phyloP scores from a whole-genome alignment of 148 eudicot genomes.

The Diospyros kaki region DNA sequence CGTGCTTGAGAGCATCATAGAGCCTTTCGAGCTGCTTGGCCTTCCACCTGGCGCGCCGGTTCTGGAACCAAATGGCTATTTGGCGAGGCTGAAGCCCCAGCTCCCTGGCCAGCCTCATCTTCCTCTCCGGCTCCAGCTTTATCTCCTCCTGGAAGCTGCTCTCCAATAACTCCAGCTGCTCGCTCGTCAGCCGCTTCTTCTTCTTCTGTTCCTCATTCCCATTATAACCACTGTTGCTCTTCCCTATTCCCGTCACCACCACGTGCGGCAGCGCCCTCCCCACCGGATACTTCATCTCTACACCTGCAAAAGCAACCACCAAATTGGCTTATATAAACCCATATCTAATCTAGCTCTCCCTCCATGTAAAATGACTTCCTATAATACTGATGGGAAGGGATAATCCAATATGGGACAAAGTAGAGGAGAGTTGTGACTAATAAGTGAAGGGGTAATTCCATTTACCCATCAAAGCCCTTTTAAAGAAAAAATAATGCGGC shows the following conservation, averaged over 20 bases:
- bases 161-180: conserved; percentile 61
- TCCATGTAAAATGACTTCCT: no score
- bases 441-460: no score
- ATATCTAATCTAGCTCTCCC: no score
- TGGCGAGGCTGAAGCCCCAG: conserved; percentile 61
- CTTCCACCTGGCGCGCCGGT: conserved; percentile 75
- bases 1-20: conserved; percentile 60
- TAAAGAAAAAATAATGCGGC: no score
- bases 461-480: no score
- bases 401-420: no score
- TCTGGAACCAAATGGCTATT: conserved; percentile 76
- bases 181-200: conserved; percentile 51
- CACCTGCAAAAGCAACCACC: neutral
- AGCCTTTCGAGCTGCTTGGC: conserved; percentile 68
- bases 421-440: no score
- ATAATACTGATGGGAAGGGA: no score
- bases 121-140: conserved; percentile 68
- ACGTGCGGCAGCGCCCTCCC: neutral
- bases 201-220: conserved; percentile 18
- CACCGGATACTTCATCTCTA: conserved; percentile 14
- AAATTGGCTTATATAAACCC: no score
- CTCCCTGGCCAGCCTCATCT: conserved; percentile 60
- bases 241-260: neutral
- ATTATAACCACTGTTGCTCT: no score
- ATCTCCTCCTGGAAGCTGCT: conserved; percentile 59